Conservation (phyloP, 805 yeast genomes). For the Ogataea wickerhamii region DNA sequence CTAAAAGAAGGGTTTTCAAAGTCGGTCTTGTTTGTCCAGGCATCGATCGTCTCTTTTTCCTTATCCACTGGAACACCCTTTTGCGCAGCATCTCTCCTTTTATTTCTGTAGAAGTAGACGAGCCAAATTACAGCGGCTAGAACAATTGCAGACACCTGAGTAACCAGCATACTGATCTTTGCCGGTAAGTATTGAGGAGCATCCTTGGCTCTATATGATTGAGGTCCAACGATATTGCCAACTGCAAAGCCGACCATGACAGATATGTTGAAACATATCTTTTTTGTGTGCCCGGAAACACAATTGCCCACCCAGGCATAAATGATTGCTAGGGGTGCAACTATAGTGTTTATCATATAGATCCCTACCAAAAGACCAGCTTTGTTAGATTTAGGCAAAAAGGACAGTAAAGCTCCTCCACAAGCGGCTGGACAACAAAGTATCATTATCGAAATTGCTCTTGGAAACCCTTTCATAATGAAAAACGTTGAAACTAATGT, state of each 20-base stretch:
- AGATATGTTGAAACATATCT: conserved; percentile 48
- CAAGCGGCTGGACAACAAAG: conserved; percentile 48
- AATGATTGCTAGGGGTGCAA: conserved; percentile 40
- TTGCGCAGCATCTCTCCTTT: conserved; percentile 44
- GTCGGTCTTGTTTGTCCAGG: conserved; percentile 50
- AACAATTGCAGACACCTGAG: conserved; percentile 48
- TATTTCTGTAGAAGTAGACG: conserved; percentile 45
- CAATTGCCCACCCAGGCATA: conserved; percentile 62
- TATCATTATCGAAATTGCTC: conserved; percentile 17
- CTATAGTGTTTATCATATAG: conserved; percentile 25
- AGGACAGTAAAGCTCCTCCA: conserved; percentile 40
- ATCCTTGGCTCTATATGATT: conserved; percentile 47
- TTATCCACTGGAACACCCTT: conserved; percentile 25
- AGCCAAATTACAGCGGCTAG: conserved; percentile 38
- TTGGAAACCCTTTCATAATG: conserved; percentile 19
- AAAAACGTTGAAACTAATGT: conserved; percentile 29
- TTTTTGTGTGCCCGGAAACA: conserved; percentile 60
- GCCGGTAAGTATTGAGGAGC: conserved; percentile 58
- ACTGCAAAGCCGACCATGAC: conserved; percentile 56
- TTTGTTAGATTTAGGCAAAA: conserved; percentile 24
- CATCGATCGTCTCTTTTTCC: conserved; percentile 39
- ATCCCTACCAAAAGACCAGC: conserved; percentile 29
- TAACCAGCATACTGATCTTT: conserved; percentile 50
- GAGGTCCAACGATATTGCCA: conserved; percentile 60
- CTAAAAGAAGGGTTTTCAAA: conserved; percentile 53